phyloP scores from a whole-genome alignment of 768 basidiomycete genomes.

The Daedalea quercina region DNA sequence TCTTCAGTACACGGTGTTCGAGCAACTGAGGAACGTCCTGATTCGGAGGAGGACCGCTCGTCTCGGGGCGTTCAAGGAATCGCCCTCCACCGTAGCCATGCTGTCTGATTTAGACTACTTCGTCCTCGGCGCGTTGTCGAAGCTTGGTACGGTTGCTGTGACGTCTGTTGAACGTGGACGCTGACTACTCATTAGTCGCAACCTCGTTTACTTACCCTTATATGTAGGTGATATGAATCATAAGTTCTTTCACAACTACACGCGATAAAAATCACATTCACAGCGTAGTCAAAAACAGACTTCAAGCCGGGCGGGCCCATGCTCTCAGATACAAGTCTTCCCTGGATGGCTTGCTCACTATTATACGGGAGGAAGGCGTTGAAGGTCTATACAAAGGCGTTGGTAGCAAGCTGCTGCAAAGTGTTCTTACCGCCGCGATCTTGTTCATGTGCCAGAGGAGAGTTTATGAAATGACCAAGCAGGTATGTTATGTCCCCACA shows the following conservation, averaged over 20 bases:
- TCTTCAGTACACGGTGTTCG: slow-evolving; percentile 90
- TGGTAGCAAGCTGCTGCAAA: slow-evolving; percentile 83
- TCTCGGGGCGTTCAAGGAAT: slow-evolving; percentile 40
- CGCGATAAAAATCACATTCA: not conserved
- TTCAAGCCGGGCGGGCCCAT: slow-evolving; percentile 67
- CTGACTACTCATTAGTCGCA: slow-evolving; percentile 27
- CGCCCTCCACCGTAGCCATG: slow-evolving; percentile 30
- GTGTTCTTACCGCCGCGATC: slow-evolving; percentile 89
- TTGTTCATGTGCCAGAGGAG: slow-evolving; percentile 87
- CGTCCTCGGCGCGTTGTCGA: slow-evolving; percentile 89
- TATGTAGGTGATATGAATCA: slow-evolving; percentile 37
- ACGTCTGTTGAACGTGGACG: not conserved
- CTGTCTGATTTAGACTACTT: slow-evolving; percentile 90
- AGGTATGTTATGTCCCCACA: slow-evolving; percentile 21
- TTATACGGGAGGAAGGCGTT: slow-evolving; percentile 74
- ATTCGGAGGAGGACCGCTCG: slow-evolving; percentile 53
- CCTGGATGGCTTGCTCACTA: slow-evolving; percentile 68
- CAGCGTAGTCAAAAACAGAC: slow-evolving; percentile 68
- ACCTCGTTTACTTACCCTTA: slow-evolving; percentile 65
- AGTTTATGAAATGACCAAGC: slow-evolving; percentile 67
- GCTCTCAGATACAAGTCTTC: slow-evolving; percentile 72
- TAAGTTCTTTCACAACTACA: not conserved
- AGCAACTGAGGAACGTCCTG: slow-evolving; percentile 87
- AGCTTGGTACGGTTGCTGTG: slow-evolving; percentile 51
- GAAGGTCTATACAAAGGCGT: slow-evolving; percentile 84